Conservation (phyloP, 2,329 filamentous ascomycete genomes). For the Aspergillus nomiae region DNA sequence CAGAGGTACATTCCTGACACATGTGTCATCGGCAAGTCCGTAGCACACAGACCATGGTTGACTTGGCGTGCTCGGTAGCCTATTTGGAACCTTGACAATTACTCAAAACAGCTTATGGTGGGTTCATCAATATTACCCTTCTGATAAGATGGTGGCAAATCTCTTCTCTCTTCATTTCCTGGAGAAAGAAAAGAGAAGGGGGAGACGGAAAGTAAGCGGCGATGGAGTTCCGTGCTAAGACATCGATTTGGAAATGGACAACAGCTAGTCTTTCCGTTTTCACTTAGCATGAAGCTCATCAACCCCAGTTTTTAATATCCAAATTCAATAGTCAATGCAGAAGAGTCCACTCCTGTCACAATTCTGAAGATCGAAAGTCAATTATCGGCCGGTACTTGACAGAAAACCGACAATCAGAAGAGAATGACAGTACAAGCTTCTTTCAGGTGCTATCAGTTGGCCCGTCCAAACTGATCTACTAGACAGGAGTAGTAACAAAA, state of each 20-base stretch:
- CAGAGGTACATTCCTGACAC: constrained; percentile 11
- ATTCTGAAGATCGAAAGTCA: neutral
- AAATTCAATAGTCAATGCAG: constrained; percentile 7
- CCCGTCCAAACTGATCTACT: neutral
- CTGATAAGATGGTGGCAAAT: constrained; percentile 26
- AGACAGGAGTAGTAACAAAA: neutral
- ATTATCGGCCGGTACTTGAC: neutral
- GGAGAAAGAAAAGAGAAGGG: neutral
- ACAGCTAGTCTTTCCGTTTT: neutral
- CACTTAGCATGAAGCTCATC: neutral
- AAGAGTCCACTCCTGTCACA: constrained; percentile 5
- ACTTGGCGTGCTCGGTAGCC: constrained; percentile 19
- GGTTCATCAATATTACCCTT: constrained; percentile 3
- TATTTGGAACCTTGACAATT: constrained; percentile 14
- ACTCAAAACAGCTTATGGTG: neutral
- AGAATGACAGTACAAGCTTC: neutral
- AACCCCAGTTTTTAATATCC: neutral
- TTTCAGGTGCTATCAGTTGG: too few species aligned
- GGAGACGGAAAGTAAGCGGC: neutral
- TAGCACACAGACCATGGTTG: constrained; percentile 18
- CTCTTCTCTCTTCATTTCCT: neutral
- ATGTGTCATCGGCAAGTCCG: constrained; percentile 28
- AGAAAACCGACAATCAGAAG: neutral
- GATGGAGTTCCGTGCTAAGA: neutral
- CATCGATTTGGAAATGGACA: neutral